Conservation (phyloP, 768 basidiomycete species). For the Rubroboletus satanas region DNA sequence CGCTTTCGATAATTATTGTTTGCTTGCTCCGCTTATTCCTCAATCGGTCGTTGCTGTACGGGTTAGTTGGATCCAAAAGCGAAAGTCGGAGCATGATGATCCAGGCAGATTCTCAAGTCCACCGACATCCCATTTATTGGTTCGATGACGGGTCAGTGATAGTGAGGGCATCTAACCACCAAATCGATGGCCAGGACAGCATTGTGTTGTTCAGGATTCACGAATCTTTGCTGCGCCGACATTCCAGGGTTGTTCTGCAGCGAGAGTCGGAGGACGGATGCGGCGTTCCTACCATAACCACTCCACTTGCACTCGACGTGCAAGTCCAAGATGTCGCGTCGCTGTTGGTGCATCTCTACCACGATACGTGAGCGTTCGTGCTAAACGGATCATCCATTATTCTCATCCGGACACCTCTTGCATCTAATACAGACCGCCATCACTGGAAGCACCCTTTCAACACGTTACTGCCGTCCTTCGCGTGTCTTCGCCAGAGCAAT, state of each 20-base stretch:
- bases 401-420: neutral
- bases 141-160: slow-evolving; percentile 63
- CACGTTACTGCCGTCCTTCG: slow-evolving; percentile 50
- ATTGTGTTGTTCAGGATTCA: slow-evolving; percentile 54
- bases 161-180: slow-evolving; percentile 39
- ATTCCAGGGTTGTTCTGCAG: slow-evolving; percentile 35
- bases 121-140: slow-evolving; percentile 54
- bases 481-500: slow-evolving; percentile 47
- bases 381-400: neutral
- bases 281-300: slow-evolving; percentile 17
- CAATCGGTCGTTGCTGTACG: too few species aligned
- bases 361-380: slow-evolving; percentile 54
- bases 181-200: neutral
- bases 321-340: slow-evolving; percentile 47
- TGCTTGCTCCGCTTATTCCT: slow-evolving; percentile 6
- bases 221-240: slow-evolving; percentile 45
- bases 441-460: slow-evolving; percentile 39
- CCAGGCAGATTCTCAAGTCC: neutral
- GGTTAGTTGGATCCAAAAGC: slow-evolving; percentile 1
- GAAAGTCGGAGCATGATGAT: neutral
- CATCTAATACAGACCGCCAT: slow-evolving; percentile 46
- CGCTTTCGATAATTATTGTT: too few species aligned
- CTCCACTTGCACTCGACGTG: slow-evolving; percentile 40
- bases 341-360: slow-evolving; percentile 62
- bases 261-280: neutral